phyloP scores from a whole-genome alignment of 768 basidiomycete genomes.

The Phallus indusiatus region DNA sequence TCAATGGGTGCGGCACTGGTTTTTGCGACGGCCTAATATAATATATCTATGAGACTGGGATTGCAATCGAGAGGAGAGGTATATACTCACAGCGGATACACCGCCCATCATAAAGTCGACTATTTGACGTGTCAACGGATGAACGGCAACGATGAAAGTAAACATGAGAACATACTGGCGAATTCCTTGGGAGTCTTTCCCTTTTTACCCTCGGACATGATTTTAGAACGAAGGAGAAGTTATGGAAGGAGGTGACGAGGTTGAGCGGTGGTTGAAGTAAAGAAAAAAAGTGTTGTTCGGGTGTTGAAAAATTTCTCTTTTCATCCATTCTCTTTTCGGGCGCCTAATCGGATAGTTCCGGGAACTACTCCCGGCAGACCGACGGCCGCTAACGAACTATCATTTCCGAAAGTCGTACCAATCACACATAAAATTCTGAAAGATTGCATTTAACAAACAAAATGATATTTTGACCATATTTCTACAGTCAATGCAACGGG shows the following conservation, averaged over 20 bases:
- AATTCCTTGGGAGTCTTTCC: constrained; percentile 89
- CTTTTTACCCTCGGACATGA: constrained; percentile 79
- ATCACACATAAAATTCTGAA: not conserved
- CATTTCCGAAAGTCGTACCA: no score
- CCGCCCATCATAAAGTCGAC: constrained; percentile 96
- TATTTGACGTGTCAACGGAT: constrained; percentile 22
- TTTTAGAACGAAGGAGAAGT: constrained; percentile 28
- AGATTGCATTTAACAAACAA: not conserved
- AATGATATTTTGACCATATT: not conserved
- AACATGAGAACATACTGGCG: constrained; percentile 43
- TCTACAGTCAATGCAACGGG: not conserved
- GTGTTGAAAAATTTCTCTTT: constrained; percentile 39
- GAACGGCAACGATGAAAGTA: not conserved
- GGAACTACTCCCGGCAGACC: constrained; percentile 2
- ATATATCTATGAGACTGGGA: not conserved
- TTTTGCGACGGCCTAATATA: constrained; percentile 86
- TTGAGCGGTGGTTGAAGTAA: constrained; percentile 45
- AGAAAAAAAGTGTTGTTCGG: constrained; percentile 26
- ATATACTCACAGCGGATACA: constrained; percentile 70
- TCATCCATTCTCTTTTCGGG: constrained; percentile 21
- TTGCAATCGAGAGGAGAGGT: not conserved
- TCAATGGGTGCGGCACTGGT: constrained; percentile 99
- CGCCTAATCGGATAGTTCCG: constrained; percentile 12
- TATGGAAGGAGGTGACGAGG: constrained; percentile 28
- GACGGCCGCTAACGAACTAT: not conserved